These are phyloP conservation scores for Phlebiopsis gigantea DNA, from an alignment of 768 basidiomycete species.

Conservation along the genomic window DNA sequence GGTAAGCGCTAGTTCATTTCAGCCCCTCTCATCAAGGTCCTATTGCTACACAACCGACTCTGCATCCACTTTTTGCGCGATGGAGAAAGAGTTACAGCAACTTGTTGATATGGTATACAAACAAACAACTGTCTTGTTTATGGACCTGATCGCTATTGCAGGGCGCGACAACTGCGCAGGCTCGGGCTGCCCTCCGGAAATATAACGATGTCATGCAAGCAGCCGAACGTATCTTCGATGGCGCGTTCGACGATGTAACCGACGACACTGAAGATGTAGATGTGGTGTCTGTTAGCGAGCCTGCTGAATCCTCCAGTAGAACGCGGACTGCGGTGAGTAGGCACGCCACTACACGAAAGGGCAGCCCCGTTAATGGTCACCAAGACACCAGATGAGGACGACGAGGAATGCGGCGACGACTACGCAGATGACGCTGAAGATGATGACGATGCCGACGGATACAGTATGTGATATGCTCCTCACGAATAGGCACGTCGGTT, in stretches of 20 bases:
- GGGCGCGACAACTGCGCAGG: constrained; percentile 82
- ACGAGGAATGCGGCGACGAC: constrained; percentile 41
- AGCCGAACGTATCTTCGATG: constrained; percentile 80
- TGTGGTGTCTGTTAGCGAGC: constrained; percentile 12
- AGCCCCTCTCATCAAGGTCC: not conserved
- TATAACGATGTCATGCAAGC: constrained; percentile 91
- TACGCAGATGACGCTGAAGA: constrained; percentile 42
- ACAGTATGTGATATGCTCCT: not conserved
- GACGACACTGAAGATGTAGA: constrained; percentile 41
- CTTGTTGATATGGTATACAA: constrained; percentile 31
- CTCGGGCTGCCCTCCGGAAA: constrained; percentile 73
- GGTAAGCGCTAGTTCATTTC: not conserved
- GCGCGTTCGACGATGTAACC: constrained; percentile 72
- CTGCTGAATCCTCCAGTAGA: constrained; percentile 10
- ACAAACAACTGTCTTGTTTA: not conserved
- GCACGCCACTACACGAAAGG: not conserved
- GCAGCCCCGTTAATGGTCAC: not conserved
- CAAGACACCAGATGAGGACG: constrained; percentile 50
- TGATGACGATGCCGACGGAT: constrained; percentile 44
- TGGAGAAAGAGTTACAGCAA: constrained; percentile 31
- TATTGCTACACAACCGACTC: not conserved
- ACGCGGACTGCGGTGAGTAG: constrained; percentile 24
- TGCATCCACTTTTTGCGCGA: constrained; percentile 10
- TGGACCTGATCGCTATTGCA: constrained; percentile 23
- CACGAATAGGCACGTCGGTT: not conserved